Evolutionary conservation across 148 eudicot genomes (phyloP), one percentile per base, ranked within the genome.

Genomic region (Amaranthus cruentus): DNA sequence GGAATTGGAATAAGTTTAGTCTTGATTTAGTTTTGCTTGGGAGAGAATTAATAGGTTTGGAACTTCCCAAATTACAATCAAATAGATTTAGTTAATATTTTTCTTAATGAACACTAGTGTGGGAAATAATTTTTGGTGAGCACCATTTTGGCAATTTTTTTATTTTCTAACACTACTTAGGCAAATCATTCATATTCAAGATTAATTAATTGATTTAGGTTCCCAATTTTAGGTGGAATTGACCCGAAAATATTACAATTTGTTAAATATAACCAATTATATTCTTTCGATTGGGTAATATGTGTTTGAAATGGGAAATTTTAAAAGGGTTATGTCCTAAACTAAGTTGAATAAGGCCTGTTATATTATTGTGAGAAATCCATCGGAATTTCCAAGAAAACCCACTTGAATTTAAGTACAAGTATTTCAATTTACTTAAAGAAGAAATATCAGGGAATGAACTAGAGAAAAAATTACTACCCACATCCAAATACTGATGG

Each of bases 271-370:
- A 94, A 73, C 88, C 84, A 82, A 4, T 69, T 81, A 62, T 91
- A 77, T 9, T 73, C 70, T 52, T 61, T 73, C 0, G 88, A 82
- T 44, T 66, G 54, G 5, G 77, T 48, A 15, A 94, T 47, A 55
- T 72, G 66, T 4, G 54, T 55, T 0, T 97, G 96, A 72, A 94
- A 87, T 5, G 74, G 80, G 5, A 90, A 2, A 28, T 50, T 4
- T 82, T 85, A n/a, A 94, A 86, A 0, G 75, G 76, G 75, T 94
- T 94, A 61, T 94, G 96, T 3, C 98, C 98, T 11, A 94, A 49
- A 66, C 96, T 88, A n/a, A 94, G 58, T 0, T 47, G 81, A 1
- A 76, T 58, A 9, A 94, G 79, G 7, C 75, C 73, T 2, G 86
- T 81, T 88, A 94, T 83, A 14, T 79, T 85, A 1, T 62, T 43